Percentiles rank a stretch among this genome's conserved stretches.
Conservation (phyloP, 495 filamentous ascomycete species). For the Penicillium diatomitis region DNA sequence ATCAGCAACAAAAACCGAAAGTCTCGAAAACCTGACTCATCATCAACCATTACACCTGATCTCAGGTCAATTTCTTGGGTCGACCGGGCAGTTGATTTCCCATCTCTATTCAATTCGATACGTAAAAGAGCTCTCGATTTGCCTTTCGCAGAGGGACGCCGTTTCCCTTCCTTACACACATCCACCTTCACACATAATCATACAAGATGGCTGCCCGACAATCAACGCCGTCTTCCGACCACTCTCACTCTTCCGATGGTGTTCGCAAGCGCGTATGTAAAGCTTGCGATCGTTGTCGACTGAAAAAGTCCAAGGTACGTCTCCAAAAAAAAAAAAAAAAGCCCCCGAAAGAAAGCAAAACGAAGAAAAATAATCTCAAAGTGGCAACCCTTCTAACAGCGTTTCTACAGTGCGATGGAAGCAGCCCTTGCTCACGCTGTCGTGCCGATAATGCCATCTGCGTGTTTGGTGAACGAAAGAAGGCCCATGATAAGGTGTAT, state of each 20-base stretch:
- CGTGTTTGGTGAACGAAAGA: constrained; percentile 54
- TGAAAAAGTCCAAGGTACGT: constrained; percentile 58
- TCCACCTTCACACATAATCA: constrained; percentile 1
- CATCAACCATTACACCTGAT: no score
- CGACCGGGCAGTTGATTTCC: no score
- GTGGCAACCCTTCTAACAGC: no score
- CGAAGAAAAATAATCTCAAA: constrained; percentile 1
- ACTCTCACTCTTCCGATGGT: constrained; percentile 33
- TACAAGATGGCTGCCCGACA: constrained; percentile 38
- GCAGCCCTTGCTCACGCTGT: constrained; percentile 51
- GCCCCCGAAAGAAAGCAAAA: not conserved
- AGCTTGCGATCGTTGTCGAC: constrained; percentile 54
- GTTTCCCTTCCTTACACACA: not conserved
- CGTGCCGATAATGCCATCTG: constrained; percentile 51
- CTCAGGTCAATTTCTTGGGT: no score
- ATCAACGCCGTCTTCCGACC: constrained; percentile 36
- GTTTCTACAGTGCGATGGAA: constrained; percentile 46
- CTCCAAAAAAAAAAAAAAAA: not conserved
- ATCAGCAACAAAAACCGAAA: not conserved
- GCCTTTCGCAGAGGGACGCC: no score
- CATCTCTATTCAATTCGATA: no score
- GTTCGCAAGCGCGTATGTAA: constrained; percentile 53
- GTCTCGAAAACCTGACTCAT: not conserved
- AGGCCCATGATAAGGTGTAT: constrained; percentile 54
- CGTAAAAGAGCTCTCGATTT: no score